These are phyloP conservation scores for Monascus purpureus DNA, from an alignment of 495 filamentous ascomycete species.

Conservation along the genomic window DNA sequence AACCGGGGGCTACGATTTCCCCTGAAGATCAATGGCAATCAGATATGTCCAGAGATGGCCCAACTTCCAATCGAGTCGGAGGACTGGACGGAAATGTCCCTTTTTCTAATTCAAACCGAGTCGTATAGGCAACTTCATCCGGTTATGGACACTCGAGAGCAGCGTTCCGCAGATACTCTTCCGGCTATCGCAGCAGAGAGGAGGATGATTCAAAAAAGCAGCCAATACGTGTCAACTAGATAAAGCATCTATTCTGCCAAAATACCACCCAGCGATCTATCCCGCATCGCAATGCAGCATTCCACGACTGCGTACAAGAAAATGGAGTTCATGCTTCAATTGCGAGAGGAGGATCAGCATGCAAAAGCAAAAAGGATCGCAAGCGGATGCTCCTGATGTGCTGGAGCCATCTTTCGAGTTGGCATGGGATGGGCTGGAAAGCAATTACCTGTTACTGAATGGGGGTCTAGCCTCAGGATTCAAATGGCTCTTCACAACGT, in stretches of 20 bases:
- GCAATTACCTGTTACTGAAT: conserved; percentile 28
- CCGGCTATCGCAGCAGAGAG: conserved; percentile 22
- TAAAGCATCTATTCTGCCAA: conserved; percentile 11
- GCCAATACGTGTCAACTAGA: conserved; percentile 20
- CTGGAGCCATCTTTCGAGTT: conserved; percentile 11
- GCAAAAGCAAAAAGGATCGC: conserved; percentile 7
- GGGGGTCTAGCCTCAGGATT: conserved; percentile 26
- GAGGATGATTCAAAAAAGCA: conserved; percentile 24
- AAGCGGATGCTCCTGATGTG: conserved; percentile 23
- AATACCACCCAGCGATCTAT: conserved; percentile 22
- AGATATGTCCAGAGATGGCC: conserved; percentile 46
- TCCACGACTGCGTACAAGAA: conserved; percentile 15
- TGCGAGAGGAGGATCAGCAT: conserved; percentile 12
- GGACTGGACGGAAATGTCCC: conserved; percentile 62
- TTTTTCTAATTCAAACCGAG: conserved; percentile 47
- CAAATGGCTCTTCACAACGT: conserved; percentile 41
- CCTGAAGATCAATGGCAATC: conserved; percentile 61
- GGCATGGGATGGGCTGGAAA: conserved; percentile 18
- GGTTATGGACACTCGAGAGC: conserved; percentile 3
- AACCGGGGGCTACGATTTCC: conserved; percentile 53
- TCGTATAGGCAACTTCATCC: conserved; percentile 15
- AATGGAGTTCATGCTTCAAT: conserved; percentile 14
- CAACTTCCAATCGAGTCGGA: conserved; percentile 40
- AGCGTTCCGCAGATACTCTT: conserved; percentile 5
- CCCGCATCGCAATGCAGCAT: conserved; percentile 34